Conservation (phyloP, 176 grass and related monocot genomes). For the Oryza glaberrima region DNA sequence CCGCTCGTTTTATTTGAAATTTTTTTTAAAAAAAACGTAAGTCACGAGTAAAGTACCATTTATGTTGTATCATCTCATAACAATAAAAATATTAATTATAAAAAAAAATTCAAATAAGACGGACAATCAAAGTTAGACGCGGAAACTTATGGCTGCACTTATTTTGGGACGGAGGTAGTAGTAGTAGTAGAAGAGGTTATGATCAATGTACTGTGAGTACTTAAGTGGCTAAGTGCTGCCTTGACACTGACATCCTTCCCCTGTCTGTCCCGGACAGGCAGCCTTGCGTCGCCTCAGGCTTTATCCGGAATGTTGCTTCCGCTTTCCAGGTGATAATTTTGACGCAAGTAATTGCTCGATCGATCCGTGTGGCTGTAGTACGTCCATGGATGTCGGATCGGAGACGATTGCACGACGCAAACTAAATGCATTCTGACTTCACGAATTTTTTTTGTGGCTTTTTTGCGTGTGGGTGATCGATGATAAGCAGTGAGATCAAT, state of each 20-base stretch:
- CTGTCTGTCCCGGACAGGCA: background rate
- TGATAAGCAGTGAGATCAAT: background rate
- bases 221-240: background rate
- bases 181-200: background rate
- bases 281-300: constrained; percentile 25
- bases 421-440: background rate
- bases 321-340: constrained; percentile 38
- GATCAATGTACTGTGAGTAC: background rate
- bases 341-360: constrained; percentile 1
- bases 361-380: background rate
- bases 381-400: background rate
- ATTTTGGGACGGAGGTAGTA: too few relatives aligned
- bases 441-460: too few relatives aligned
- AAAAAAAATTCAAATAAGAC: too few relatives aligned
- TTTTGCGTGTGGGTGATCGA: background rate
- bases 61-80: too few relatives aligned
- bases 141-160: too few relatives aligned
- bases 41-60: too few relatives aligned
- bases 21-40: too few relatives aligned
- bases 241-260: constrained; percentile 33
- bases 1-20: too few relatives aligned
- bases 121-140: too few relatives aligned
- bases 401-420: background rate
- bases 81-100: too few relatives aligned
- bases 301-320: constrained; percentile 20